These are phyloP conservation scores for Phanerochaete sordida DNA, from an alignment of 768 basidiomycete genomes.

Conservation along the genomic window DNA sequence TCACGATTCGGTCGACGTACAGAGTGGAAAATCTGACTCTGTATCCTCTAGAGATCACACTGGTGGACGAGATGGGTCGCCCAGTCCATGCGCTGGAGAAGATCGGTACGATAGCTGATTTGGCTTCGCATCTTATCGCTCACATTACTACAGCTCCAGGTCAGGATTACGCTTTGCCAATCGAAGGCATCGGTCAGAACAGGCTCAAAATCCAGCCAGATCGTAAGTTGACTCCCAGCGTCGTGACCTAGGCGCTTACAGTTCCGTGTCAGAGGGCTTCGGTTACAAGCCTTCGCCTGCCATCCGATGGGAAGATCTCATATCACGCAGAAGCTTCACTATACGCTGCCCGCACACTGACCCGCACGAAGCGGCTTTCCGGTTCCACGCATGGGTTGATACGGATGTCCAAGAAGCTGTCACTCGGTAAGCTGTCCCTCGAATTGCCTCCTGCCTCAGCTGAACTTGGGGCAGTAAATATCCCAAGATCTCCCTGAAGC, in stretches of 20 bases:
- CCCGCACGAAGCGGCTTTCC: slow-evolving; percentile 82
- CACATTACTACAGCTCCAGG: slow-evolving; percentile 57
- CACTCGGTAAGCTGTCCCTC: neutral
- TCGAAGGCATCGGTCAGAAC: slow-evolving; percentile 81
- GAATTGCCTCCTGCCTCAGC: neutral
- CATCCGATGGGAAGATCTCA: slow-evolving; percentile 86
- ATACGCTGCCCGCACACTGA: slow-evolving; percentile 84
- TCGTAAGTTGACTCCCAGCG: slow-evolving; percentile 48
- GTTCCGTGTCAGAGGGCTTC: slow-evolving; percentile 70
- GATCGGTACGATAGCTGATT: slow-evolving; percentile 46
- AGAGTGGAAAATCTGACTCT: slow-evolving; percentile 88
- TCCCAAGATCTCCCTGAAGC: slow-evolving; percentile 79
- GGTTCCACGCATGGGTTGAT: slow-evolving; percentile 89
- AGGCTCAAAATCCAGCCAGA: slow-evolving; percentile 88
- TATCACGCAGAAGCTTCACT: slow-evolving; percentile 64
- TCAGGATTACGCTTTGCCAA: slow-evolving; percentile 82
- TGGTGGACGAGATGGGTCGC: slow-evolving; percentile 84
- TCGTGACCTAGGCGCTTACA: neutral
- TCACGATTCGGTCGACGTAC: slow-evolving; percentile 91
- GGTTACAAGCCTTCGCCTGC: slow-evolving; percentile 92
- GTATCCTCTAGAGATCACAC: slow-evolving; percentile 87
- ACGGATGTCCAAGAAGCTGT: slow-evolving; percentile 68
- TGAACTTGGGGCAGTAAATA: slow-evolving; percentile 51
- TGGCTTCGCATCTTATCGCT: neutral
- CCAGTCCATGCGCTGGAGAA: slow-evolving; percentile 79